Evolutionary conservation across 257 asterid species (phyloP).

Genomic region (Plantago major): DNA sequence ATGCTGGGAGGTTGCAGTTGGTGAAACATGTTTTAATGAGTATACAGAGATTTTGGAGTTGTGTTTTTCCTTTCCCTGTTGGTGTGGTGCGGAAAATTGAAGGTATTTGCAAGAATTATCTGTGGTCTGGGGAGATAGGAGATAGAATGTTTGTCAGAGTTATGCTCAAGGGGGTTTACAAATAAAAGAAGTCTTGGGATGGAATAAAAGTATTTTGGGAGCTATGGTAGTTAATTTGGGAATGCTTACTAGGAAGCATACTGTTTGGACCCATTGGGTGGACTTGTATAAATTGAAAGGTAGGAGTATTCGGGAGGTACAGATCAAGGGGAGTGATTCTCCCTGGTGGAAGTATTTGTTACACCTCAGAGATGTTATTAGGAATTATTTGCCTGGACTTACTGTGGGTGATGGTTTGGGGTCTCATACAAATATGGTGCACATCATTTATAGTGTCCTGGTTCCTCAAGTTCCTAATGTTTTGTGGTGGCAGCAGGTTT

Average conservation of each 20-base stretch:
- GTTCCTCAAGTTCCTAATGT: no score
- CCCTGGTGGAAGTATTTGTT: no score
- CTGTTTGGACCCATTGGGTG: neutral
- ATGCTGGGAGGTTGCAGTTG: neutral
- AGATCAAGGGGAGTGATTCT: no score
- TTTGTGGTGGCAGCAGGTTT: neutral
- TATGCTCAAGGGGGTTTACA: neutral
- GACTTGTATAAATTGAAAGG: neutral
- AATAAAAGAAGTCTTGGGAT: neutral
- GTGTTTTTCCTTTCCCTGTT: neutral
- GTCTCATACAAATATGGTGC: no score
- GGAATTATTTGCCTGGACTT: no score
- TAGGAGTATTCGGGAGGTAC: neutral
- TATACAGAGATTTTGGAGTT: neutral
- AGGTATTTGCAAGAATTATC: neutral
- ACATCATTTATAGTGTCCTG: no score
- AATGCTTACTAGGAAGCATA: neutral
- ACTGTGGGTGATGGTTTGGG: no score
- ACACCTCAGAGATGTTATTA: no score
- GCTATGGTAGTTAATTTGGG: neutral
- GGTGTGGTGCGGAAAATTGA: neutral
- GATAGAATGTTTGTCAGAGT: neutral
- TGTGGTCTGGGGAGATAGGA: neutral
- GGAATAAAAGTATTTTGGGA: neutral
- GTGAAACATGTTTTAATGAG: no score